Evolutionary conservation across 768 basidiomycete genomes (phyloP).

Genomic region (Gyrodon lividus): DNA sequence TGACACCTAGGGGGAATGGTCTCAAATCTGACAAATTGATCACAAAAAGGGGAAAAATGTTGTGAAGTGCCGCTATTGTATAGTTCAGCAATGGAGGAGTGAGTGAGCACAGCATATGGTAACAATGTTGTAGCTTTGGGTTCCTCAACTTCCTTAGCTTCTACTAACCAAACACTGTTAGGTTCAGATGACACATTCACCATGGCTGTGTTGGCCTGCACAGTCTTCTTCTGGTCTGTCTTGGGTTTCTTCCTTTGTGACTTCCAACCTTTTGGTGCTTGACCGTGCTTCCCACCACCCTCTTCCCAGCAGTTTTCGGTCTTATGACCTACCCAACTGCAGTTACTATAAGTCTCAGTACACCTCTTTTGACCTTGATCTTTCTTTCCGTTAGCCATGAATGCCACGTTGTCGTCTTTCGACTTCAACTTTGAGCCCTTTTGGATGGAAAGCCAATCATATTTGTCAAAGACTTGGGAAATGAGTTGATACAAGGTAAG

Average conservation of each 20-base stretch:
- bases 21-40: too few species aligned
- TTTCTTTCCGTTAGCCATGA: background rate
- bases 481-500: conserved; percentile 8
- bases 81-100: too few species aligned
- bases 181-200: background rate
- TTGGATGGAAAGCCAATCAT: conserved; percentile 10
- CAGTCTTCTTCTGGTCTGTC: background rate
- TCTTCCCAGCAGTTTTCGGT: conserved; percentile 10
- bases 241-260: background rate
- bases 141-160: too few species aligned
- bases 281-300: conserved; percentile 1
- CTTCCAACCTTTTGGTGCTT: too few species aligned
- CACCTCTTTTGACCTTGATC: background rate
- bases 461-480: conserved; percentile 10
- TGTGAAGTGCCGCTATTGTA: too few species aligned
- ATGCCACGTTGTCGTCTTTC: background rate
- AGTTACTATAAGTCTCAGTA: too few species aligned
- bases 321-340: conserved; percentile 4
- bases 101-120: too few species aligned
- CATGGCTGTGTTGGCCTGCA: background rate
- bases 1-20: too few species aligned
- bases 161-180: background rate
- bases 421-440: background rate
- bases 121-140: too few species aligned
- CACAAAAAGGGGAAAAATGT: too few species aligned